Conservation (phyloP, 2,329 filamentous ascomycete genomes). For the Magnaporthiopsis rhizophila region DNA sequence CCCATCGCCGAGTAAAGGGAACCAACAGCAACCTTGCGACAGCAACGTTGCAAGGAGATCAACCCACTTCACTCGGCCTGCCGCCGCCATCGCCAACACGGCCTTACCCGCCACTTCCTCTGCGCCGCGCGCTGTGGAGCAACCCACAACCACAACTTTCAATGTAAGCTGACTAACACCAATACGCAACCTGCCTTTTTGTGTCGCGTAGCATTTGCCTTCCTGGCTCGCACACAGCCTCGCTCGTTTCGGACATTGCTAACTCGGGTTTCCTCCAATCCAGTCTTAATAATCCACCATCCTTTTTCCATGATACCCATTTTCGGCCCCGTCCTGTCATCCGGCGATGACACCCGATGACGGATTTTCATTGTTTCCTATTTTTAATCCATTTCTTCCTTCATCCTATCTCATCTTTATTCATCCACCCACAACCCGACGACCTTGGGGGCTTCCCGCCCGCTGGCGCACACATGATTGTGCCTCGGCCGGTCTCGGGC, state of each 20-base stretch:
- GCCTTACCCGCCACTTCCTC: not conserved
- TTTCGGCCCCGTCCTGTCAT: not conserved
- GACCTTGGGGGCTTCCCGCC: not conserved
- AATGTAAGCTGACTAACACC: slow-evolving; percentile 7
- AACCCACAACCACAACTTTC: not conserved
- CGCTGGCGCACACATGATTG: not conserved
- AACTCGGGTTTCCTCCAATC: not conserved
- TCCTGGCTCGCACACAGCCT: not conserved
- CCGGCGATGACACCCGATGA: not conserved
- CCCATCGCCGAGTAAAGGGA: slow-evolving; percentile 40
- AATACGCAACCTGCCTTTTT: not conserved
- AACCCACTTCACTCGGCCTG: not conserved
- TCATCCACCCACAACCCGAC: not conserved
- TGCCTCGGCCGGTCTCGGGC: not conserved
- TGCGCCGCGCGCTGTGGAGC: not conserved
- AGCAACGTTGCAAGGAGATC: not conserved
- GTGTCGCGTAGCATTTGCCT: too few relatives aligned
- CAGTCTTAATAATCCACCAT: not conserved
- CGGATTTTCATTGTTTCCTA: not conserved
- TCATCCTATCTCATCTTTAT: not conserved
- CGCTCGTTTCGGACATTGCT: not conserved
- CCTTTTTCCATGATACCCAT: not conserved
- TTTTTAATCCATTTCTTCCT: not conserved
- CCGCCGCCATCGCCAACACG: too few relatives aligned
- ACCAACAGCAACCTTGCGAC: not conserved